Evolutionary conservation across 208 protist genomes (phyloP).

Genomic region (Leptomonas pyrrhocoris): DNA sequence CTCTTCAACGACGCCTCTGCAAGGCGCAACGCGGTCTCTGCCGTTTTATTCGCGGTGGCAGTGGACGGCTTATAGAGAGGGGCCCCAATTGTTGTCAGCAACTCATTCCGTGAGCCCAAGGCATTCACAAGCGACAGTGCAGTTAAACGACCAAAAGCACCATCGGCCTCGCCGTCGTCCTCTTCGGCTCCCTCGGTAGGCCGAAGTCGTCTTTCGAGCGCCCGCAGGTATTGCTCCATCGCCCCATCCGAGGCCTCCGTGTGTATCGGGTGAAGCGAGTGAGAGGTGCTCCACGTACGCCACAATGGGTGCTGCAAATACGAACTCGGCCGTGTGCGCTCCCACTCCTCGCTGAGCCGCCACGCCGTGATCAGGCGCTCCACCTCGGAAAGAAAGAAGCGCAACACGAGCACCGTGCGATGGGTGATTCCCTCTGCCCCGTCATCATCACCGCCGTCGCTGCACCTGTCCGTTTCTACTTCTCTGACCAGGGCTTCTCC

Average conservation of each 20-base stretch:
- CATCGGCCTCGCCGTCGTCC: neutral
- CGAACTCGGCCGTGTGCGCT: slow-evolving; percentile 20
- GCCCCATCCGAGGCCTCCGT: slow-evolving; percentile 25
- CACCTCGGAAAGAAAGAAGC: slow-evolving; percentile 54
- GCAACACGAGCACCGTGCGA: slow-evolving; percentile 26
- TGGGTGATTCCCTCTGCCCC: neutral
- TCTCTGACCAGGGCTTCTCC: too few species aligned
- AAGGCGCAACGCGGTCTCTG: slow-evolving; percentile 13
- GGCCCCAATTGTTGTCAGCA: slow-evolving; percentile 18
- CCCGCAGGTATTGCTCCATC: slow-evolving; percentile 35
- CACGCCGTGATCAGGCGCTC: slow-evolving; percentile 52
- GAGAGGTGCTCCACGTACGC: slow-evolving; percentile 23
- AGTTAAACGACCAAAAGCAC: neutral
- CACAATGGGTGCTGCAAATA: slow-evolving; percentile 55
- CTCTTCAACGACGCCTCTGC: slow-evolving; percentile 5
- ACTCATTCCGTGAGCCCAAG: neutral
- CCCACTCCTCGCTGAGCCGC: slow-evolving; percentile 52
- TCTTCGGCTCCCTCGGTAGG: neutral
- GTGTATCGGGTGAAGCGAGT: slow-evolving; percentile 30
- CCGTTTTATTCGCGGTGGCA: neutral
- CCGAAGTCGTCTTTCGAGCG: slow-evolving; percentile 14
- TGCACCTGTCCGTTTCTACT: too few species aligned
- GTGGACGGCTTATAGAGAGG: slow-evolving; percentile 11
- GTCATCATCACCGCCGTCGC: neutral
- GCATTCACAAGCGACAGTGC: neutral